phyloP scores from a whole-genome alignment of 2,329 filamentous ascomycete species.

The Ramularia endophylla region DNA sequence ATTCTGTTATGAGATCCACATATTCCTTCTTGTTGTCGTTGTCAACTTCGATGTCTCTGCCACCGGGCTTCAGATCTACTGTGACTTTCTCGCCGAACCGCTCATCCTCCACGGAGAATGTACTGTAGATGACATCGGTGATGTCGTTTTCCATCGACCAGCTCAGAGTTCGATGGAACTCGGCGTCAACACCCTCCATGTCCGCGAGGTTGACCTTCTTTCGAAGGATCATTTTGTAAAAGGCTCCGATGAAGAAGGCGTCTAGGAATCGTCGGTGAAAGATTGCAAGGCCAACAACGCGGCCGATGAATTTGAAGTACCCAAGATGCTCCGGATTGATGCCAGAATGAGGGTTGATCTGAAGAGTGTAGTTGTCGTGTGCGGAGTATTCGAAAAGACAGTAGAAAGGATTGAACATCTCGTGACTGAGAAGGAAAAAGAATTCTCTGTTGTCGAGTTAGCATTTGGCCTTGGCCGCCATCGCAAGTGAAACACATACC shows the following conservation, averaged over 20 bases:
- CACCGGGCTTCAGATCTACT: constrained; percentile 86
- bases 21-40: constrained; percentile 99
- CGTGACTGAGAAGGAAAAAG: constrained; percentile 97
- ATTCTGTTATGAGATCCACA: constrained; percentile 97
- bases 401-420: constrained; percentile 99
- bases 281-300: constrained; percentile 92
- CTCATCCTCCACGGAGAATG: constrained; percentile 96
- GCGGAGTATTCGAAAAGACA: constrained; percentile 99
- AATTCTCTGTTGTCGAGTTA: constrained; percentile 64
- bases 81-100: constrained; percentile 91
- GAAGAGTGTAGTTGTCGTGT: constrained; percentile 99
- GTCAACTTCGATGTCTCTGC: constrained; percentile 88
- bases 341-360: constrained; percentile 98
- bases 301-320: constrained; percentile 99
- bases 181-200: constrained; percentile 98
- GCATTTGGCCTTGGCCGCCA: constrained; percentile 6
- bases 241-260: constrained; percentile 96
- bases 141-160: constrained; percentile 99
- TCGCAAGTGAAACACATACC: constrained; percentile 39
- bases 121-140: constrained; percentile 87
- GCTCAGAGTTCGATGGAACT: constrained; percentile 92
- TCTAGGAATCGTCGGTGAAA: constrained; percentile 98
- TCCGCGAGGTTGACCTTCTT: constrained; percentile 89
- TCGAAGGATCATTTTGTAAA: constrained; percentile 98
- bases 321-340: constrained; percentile 99